phyloP scores from a whole-genome alignment of 179 eudicot genomes.

The Spergularia azorica region DNA sequence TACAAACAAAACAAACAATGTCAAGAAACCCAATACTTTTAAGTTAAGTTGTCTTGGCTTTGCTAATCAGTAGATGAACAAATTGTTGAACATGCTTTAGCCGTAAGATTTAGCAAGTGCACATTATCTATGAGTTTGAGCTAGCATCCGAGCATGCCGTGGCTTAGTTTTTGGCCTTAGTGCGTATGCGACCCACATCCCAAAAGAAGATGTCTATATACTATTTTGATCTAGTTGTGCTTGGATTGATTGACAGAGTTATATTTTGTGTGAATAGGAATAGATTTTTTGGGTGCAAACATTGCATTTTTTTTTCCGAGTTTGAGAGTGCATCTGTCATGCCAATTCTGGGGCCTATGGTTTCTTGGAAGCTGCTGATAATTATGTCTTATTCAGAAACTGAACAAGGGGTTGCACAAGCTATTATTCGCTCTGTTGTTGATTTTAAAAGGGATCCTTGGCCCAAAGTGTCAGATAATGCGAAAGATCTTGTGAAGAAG shows the following conservation, averaged over 20 bases:
- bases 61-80: no score
- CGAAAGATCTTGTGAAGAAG: slow-evolving; percentile 79
- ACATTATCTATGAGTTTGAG: no score
- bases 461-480: slow-evolving; percentile 87
- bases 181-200: no score
- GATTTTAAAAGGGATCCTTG: slow-evolving; percentile 88
- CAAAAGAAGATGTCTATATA: no score
- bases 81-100: no score
- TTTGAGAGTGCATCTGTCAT: background rate
- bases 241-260: background rate
- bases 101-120: no score
- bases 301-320: background rate
- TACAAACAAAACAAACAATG: no score
- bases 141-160: no score
- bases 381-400: slow-evolving; percentile 52
- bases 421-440: slow-evolving; percentile 72
- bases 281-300: background rate
- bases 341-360: background rate
- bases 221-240: background rate
- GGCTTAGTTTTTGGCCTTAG: no score
- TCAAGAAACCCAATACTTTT: no score
- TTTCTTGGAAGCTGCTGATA: slow-evolving; percentile 18
- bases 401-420: slow-evolving; percentile 94
- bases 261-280: background rate
- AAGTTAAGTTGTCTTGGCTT: no score